Evolutionary conservation across 192 early-diverging fungal genomes (phyloP), one percentile per base, ranked within the genome.

Genomic region (Piromyces sp.): DNA sequence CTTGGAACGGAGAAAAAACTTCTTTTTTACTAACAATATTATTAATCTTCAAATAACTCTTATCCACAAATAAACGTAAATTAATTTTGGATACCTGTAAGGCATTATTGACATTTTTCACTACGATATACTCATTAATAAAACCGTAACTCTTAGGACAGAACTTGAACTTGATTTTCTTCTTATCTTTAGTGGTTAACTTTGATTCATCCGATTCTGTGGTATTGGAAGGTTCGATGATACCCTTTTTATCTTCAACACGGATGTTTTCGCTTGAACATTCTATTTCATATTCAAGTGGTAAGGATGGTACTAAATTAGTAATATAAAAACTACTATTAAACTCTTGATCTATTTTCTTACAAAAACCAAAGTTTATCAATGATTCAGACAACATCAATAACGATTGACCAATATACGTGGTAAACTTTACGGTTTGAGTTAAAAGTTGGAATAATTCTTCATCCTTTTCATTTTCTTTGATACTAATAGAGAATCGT

Each of bases 361-460:
- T 83, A 9, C 89, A 87, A 58, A 86, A 86, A 0, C 95, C 94
- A 78, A 96, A 86, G 68, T 94, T 92, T 78, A 96, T 88, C 2
- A 92, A 30, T 0, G 83, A 86, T 26, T 91, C 86, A 0, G 93
- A 93, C 0, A 95, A 87, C n/a, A 88, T 84, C 28, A 95, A 83
- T 82, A 92, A 85, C 7, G 95, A 95, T 29, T 92, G 90, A 5
- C 95, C 95, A 85, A 95, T 95, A 28, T 92, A 86, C 0, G 95
- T 93, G 11, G 87, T 90, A 68, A 96, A 96, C 81, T 92, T 94
- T 30, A 95, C 89, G 1, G 93, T 93, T 81, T 96, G 94, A 13
- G 89, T 92, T 13, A 87, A 84, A 22, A 93, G 85, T 30, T 87
- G 85, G n/a, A 91, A 83, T 26, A 91, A 81, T 2, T 83, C 83